Evolutionary conservation across 139 green algal species (phyloP).

Genomic region (Chlorella vulgaris): DNA sequence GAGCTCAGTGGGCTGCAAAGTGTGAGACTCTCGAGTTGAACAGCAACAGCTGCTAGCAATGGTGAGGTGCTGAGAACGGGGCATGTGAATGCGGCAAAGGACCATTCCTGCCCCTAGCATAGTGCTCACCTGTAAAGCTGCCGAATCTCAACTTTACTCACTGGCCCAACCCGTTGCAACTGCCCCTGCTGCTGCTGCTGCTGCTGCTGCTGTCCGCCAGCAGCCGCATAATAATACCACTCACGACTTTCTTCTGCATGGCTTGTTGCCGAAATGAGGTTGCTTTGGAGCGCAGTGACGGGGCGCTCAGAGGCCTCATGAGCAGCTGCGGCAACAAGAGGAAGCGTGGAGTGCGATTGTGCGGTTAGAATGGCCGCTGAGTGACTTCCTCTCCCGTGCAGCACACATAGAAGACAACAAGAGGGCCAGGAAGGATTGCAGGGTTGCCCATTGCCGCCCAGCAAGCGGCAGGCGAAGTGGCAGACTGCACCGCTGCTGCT

Average conservation of each 20-base stretch:
- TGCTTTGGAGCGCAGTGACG: constrained; percentile 54
- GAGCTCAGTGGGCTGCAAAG: too few relatives aligned
- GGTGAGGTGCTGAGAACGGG: too few relatives aligned
- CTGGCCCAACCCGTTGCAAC: constrained; percentile 57
- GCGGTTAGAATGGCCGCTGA: too few relatives aligned
- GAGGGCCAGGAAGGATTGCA: too few relatives aligned
- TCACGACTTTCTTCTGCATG: constrained; percentile 66
- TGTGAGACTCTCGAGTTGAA: too few relatives aligned
- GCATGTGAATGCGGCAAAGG: too few relatives aligned
- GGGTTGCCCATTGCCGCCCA: too few relatives aligned
- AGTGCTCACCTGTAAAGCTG: constrained; percentile 42
- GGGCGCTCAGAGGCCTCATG: constrained; percentile 74
- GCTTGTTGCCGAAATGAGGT: constrained; percentile 60
- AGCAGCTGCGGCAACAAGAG: constrained; percentile 37
- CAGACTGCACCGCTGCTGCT: too few relatives aligned
- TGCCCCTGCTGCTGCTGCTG: background rate
- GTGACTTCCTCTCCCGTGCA: too few relatives aligned
- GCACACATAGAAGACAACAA: constrained; percentile 3
- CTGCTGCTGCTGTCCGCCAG: background rate
- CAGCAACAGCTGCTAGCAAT: too few relatives aligned
- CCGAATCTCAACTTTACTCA: constrained; percentile 76
- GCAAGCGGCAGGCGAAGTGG: too few relatives aligned
- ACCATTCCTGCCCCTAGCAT: background rate
- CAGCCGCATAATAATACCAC: constrained; percentile 65
- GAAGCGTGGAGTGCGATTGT: background rate